These are phyloP conservation scores for Septoria linicola DNA, from an alignment of 2,329 filamentous ascomycete genomes.

Conservation along the genomic window DNA sequence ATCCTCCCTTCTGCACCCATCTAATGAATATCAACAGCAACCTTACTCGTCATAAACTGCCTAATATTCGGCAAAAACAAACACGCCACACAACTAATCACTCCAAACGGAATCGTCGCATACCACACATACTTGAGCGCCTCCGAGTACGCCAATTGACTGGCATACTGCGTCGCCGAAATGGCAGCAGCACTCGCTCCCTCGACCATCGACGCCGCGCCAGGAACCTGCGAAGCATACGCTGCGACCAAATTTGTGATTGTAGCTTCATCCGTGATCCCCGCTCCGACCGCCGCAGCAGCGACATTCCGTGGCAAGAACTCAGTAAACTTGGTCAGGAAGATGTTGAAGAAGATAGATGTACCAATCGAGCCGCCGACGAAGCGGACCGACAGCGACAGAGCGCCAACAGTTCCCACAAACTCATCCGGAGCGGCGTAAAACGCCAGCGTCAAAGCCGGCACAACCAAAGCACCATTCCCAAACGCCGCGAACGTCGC, in stretches of 20 bases:
- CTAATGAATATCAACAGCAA: slow-evolving; percentile 27
- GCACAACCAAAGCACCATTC: slow-evolving; percentile 66
- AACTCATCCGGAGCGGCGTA: slow-evolving; percentile 63
- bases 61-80: slow-evolving; percentile 29
- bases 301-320: slow-evolving; percentile 54
- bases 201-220: slow-evolving; percentile 21
- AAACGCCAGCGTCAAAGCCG: slow-evolving; percentile 64
- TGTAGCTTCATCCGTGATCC: slow-evolving; percentile 15
- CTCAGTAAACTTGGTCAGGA: slow-evolving; percentile 47
- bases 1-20: too few relatives aligned
- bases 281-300: slow-evolving; percentile 41
- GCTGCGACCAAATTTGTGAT: slow-evolving; percentile 17
- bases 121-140: slow-evolving; percentile 28
- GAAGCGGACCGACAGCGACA: slow-evolving; percentile 66
- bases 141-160: slow-evolving; percentile 25
- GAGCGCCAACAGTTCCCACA: slow-evolving; percentile 65
- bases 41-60: slow-evolving; percentile 27
- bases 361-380: slow-evolving; percentile 61
- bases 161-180: slow-evolving; percentile 25
- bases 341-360: slow-evolving; percentile 52
- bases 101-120: slow-evolving; percentile 29
- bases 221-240: slow-evolving; percentile 26
- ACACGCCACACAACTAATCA: slow-evolving; percentile 26
- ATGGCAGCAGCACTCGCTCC: slow-evolving; percentile 17
- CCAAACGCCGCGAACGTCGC: slow-evolving; percentile 62